These are phyloP conservation scores for Saitozyma podzolica DNA, from an alignment of 768 basidiomycete genomes.

Conservation along the genomic window DNA sequence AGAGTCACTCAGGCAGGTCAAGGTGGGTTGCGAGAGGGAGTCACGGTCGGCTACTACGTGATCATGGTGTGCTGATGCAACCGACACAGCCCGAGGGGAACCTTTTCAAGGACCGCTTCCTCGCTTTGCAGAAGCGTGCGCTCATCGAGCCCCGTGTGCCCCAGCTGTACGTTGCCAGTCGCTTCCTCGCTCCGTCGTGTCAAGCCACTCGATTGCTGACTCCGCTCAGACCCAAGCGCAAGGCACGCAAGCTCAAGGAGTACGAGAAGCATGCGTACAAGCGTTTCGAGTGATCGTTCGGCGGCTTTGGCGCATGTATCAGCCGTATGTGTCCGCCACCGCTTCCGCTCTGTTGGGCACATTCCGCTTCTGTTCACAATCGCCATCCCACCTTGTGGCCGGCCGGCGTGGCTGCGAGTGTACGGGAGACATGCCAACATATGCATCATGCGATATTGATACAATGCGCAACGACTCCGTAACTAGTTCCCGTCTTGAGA, in stretches of 20 bases:
- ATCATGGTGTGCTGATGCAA: not conserved
- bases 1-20: constrained; percentile 77
- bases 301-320: too few relatives aligned
- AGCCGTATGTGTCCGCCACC: too few relatives aligned
- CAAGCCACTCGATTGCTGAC: not conserved
- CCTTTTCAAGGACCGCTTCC: constrained; percentile 82
- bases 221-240: constrained; percentile 31
- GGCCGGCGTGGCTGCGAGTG: too few relatives aligned
- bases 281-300: constrained; percentile 43
- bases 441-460: too few relatives aligned
- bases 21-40: constrained; percentile 59
- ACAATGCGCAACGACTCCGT: too few relatives aligned
- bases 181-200: not conserved
- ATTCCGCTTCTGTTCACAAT: too few relatives aligned
- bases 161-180: constrained; percentile 62
- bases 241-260: constrained; percentile 40
- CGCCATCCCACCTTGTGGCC: too few relatives aligned
- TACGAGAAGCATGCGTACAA: constrained; percentile 55
- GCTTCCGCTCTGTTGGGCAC: too few relatives aligned
- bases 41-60: not conserved
- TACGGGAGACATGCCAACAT: too few relatives aligned
- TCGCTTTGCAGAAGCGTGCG: constrained; percentile 82
- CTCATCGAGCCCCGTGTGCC: constrained; percentile 82
- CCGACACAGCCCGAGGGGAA: constrained; percentile 80
- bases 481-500: too few relatives aligned